Percentiles rank a stretch among this genome's conserved stretches.
phyloP scores from a whole-genome alignment of 257 asterid genomes.

The Linderniella brevidens region DNA sequence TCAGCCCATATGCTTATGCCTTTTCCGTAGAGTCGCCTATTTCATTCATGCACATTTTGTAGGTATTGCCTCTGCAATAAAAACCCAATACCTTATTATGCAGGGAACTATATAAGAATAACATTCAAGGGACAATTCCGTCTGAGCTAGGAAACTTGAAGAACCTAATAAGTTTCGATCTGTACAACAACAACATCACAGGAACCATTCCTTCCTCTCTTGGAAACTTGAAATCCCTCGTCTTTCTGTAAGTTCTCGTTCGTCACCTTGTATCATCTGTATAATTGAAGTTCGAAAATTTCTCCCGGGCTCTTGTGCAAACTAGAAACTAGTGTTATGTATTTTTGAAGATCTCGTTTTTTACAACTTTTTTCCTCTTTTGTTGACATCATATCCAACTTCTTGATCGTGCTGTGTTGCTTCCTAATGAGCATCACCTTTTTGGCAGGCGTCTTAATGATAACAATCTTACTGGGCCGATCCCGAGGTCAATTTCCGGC shows the following conservation, averaged over 20 bases:
- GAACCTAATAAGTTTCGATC: constrained; percentile 82
- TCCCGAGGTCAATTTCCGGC: constrained; percentile 33
- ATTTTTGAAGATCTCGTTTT: no score
- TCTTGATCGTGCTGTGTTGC: no score
- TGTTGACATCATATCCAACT: no score
- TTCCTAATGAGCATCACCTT: no score
- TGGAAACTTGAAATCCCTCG: constrained; percentile 69
- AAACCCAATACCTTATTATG: background rate
- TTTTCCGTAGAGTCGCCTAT: no score
- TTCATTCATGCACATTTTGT: no score
- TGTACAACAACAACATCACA: constrained; percentile 74
- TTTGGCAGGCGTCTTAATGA: constrained; percentile 44
- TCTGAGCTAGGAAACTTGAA: constrained; percentile 73
- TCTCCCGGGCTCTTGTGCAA: no score
- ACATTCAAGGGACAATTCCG: constrained; percentile 78
- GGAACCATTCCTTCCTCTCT: constrained; percentile 63
- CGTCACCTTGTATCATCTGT: background rate
- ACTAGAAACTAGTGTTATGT: no score
- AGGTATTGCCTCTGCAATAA: no score
- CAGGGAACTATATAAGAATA: constrained; percentile 90
- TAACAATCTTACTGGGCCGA: constrained; percentile 35
- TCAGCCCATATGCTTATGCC: no score
- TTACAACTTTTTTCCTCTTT: no score
- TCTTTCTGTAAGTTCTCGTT: constrained; percentile 55
- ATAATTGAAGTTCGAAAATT: no score